Conservation (phyloP, 176 grass and related monocot species). For the Juncus effusus region DNA sequence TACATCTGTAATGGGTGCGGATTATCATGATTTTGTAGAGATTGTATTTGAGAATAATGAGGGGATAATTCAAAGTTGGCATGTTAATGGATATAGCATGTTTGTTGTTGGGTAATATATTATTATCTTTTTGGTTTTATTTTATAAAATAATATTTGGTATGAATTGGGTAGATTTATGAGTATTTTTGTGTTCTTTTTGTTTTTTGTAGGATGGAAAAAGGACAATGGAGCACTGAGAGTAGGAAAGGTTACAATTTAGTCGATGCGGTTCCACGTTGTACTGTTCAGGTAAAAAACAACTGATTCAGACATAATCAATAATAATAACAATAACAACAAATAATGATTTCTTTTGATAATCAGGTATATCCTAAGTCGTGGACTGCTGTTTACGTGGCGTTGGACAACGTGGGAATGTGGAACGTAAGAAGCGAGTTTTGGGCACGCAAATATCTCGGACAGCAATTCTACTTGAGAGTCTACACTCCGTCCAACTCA, state of each 20-base stretch:
- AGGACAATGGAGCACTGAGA: conserved; percentile 52
- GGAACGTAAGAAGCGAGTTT: conserved; percentile 66
- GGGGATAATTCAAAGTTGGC: conserved; percentile 67
- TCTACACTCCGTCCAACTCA: conserved; percentile 61
- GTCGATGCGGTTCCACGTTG: conserved; percentile 64
- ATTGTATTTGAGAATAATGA: conserved; percentile 71
- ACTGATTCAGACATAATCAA: conserved; percentile 4
- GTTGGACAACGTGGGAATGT: conserved; percentile 77
- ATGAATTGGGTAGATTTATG: background rate
- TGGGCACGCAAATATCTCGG: conserved; percentile 66
- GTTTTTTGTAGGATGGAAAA: conserved; percentile 51
- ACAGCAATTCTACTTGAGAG: conserved; percentile 81
- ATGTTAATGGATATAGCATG: conserved; percentile 69
- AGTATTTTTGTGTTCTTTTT: background rate
- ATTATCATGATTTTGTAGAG: conserved; percentile 65
- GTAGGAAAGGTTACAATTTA: conserved; percentile 72
- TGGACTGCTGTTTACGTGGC: conserved; percentile 63
- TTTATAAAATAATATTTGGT: background rate
- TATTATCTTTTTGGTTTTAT: background rate
- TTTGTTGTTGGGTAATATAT: conserved; percentile 70
- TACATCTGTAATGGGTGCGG: conserved; percentile 71
- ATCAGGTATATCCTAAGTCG: conserved; percentile 55
- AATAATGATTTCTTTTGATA: background rate
- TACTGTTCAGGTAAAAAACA: conserved; percentile 56
- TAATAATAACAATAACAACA: background rate